These are phyloP conservation scores for Salix caprea DNA, from an alignment of 345 rosid genomes.

Conservation along the genomic window DNA sequence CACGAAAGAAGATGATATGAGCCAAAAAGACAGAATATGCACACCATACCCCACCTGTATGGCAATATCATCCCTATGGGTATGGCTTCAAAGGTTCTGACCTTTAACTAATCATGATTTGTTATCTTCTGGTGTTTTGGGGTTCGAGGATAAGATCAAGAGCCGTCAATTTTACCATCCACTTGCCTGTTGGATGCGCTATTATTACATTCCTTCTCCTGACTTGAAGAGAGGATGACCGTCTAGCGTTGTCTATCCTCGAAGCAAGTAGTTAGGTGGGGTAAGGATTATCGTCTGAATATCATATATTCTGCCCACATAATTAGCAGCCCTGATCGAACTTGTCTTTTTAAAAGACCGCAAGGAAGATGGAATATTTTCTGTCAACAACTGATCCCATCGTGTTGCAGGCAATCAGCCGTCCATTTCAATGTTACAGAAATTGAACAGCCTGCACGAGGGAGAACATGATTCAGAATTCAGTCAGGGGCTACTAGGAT, in stretches of 20 bases:
- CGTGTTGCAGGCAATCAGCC: background rate
- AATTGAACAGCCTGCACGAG: background rate
- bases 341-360: background rate
- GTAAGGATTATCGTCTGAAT: background rate
- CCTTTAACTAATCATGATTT: constrained; percentile 11
- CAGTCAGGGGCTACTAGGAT: background rate
- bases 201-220: background rate
- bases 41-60: background rate
- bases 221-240: background rate
- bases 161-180: constrained; percentile 10
- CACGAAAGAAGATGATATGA: background rate
- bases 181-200: constrained; percentile 9
- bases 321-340: background rate
- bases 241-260: background rate
- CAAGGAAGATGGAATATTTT: background rate
- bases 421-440: background rate
- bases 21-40: background rate
- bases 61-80: background rate
- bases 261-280: background rate
- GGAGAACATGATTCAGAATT: background rate
- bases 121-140: background rate
- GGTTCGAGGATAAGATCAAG: background rate
- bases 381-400: background rate
- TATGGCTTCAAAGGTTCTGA: background rate
- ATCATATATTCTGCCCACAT: background rate